Conservation (phyloP, 2,329 filamentous ascomycete species). For the Colletotrichum camelliae region DNA sequence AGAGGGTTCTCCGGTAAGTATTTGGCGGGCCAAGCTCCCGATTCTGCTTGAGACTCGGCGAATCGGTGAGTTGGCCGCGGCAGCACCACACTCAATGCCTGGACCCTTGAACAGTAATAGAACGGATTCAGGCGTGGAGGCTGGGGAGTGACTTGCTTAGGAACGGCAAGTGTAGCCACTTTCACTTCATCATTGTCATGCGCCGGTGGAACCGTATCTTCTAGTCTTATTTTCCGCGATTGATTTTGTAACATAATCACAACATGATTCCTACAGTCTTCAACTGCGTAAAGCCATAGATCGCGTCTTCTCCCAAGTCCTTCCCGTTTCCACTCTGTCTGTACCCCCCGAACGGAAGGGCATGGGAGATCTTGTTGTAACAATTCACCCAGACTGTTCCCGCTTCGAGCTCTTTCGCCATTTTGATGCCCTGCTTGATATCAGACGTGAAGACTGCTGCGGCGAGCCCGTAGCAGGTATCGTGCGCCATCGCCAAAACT, state of each 20-base stretch:
- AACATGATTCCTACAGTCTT: neutral
- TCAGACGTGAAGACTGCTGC: neutral
- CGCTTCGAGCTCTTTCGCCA: neutral
- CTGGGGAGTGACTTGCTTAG: neutral
- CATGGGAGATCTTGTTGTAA: neutral
- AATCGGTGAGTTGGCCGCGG: neutral
- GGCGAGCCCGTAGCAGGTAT: neutral
- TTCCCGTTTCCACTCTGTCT: neutral
- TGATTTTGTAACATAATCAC: neutral
- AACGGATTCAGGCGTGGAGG: neutral
- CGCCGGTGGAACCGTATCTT: accelerated
- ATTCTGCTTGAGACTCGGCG: neutral
- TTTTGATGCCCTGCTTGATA: neutral
- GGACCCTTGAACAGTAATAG: accelerated
- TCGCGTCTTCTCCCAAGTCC: neutral
- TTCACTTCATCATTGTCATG: neutral
- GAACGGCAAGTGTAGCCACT: neutral
- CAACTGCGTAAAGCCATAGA: neutral
- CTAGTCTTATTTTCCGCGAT: neutral
- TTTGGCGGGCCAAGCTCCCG: neutral
- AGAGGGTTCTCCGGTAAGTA: neutral
- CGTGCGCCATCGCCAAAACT: neutral
- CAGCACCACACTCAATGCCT: neutral
- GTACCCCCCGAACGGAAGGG: neutral
- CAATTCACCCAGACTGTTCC: neutral